Conservation (phyloP, 1,284 basidiomycete genomes). For the Malassezia brasiliensis region DNA sequence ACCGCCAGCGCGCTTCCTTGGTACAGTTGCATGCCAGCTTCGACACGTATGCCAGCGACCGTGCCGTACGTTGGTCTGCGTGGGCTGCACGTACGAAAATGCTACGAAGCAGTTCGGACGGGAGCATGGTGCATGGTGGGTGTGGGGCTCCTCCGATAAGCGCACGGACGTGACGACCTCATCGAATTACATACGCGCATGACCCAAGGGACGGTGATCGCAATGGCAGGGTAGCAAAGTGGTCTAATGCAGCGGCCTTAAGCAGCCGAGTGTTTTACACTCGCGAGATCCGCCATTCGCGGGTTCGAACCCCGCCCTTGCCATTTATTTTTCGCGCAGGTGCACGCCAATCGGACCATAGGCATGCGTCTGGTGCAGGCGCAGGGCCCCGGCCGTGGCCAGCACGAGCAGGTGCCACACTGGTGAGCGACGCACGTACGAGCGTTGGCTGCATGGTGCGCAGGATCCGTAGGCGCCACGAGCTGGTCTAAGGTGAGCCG, state of each 20-base stretch:
- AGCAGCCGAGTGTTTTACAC: conserved; percentile 6
- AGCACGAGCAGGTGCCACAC: conserved; percentile 12
- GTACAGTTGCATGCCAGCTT: conserved; percentile 24
- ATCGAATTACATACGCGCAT: neutral
- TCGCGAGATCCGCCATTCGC: conserved; percentile 19
- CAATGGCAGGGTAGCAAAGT: conserved; percentile 22
- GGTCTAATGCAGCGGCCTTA: conserved; percentile 24
- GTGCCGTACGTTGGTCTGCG: conserved; percentile 18
- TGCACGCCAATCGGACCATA: neutral
- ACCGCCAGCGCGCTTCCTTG: conserved; percentile 22
- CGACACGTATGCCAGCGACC: conserved; percentile 27
- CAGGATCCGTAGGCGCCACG: neutral
- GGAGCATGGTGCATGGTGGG: conserved; percentile 5
- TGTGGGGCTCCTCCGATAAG: neutral
- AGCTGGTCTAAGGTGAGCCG: neutral
- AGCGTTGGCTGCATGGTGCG: conserved; percentile 6
- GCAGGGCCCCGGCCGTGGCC: neutral
- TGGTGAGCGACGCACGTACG: conserved; percentile 2
- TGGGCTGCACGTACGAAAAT: conserved; percentile 1
- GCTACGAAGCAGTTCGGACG: conserved; percentile 2
- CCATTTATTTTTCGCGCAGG: conserved; percentile 7
- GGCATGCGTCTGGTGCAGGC: neutral
- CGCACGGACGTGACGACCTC: neutral
- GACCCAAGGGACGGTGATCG: neutral
- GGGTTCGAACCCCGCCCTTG: conserved; percentile 23